Base-by-base conservation (phyloP, 176 grass and related monocot species). In the Juncus inflexus region DNA sequence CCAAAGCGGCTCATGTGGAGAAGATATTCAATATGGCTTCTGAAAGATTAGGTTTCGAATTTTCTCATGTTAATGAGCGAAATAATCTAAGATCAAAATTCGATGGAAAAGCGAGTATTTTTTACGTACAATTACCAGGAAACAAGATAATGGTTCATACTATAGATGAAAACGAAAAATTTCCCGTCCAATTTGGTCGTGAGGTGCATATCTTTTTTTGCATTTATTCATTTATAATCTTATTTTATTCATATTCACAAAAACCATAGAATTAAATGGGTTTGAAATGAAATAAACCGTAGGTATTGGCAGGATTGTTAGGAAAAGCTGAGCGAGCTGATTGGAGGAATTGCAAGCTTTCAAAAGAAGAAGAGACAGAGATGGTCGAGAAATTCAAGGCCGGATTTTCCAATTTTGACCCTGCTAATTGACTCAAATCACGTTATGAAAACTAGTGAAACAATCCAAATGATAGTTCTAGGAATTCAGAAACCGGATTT, bases 51-150 rank as follows among this genome's bases (percentile, higher is more conserved):
- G 94, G 94, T 42, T 91, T 97, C 81, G 60, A 90, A 80, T 91
- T 91, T 77, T 80, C 80, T 69, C 64, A 75, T 15, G 58, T 89
- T 19, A 61, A 62, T 57, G 85, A 74, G 60, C 83, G 94, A 74
- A 76, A 97, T 71, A 61, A 70, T 61, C 74, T 97, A 78, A 86
- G 72, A 50, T 86, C 88, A 12, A 71, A 84, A 58, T 91, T 60
- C 16, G 70, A 83, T 37, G 40, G 75, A 43, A 89, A 84, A 78
- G 89, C 88, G 74, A 77, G 79, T 62, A 57, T 91, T 40, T 91
- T 97, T 76, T 97, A 97, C 64, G 88, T 91, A 40, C 84, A 91
- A 81, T 79, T 97, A 40, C 94, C 88, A 3, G 85, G 86, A 74
- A 86, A 86, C 72, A 68, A 58, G 66, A 67, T 89, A 53, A 72